These are phyloP conservation scores for Thalassiosira hispida DNA, from an alignment of 352 stramenopile species.

Conservation along the genomic window DNA sequence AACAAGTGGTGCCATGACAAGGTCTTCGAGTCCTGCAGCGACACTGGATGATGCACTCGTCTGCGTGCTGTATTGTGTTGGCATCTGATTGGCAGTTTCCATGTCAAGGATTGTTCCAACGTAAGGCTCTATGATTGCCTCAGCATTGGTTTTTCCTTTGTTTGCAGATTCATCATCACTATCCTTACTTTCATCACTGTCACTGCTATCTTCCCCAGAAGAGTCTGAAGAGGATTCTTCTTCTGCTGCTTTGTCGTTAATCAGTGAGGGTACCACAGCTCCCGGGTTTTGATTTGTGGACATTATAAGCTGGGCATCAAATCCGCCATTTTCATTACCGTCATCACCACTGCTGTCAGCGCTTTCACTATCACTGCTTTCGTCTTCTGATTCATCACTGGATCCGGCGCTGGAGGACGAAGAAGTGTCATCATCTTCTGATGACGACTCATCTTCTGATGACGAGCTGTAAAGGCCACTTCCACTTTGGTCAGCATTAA, in stretches of 20 bases:
- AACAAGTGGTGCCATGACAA: conserved; percentile 73
- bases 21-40: conserved; percentile 70
- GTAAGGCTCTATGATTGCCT: conserved; percentile 7
- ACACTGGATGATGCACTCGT: conserved; percentile 43
- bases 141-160: conserved; percentile 9
- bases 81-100: conserved; percentile 12
- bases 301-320: conserved; percentile 11
- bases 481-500: conserved; percentile 18
- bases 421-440: conserved; percentile 19
- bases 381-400: conserved; percentile 30
- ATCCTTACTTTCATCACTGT: conserved; percentile 33
- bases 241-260: conserved; percentile 21
- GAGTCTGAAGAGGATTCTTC: conserved; percentile 48
- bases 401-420: conserved; percentile 40
- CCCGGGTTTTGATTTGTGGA: conserved; percentile 7
- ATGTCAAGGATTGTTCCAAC: conserved; percentile 40
- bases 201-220: conserved; percentile 31
- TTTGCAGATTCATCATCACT: conserved; percentile 28
- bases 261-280: conserved; percentile 15
- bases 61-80: conserved; percentile 33
- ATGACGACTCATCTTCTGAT: conserved; percentile 35
- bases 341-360: conserved; percentile 43
- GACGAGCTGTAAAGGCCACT: conserved; percentile 21
- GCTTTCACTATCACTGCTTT: conserved; percentile 49
- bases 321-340: conserved; percentile 21